Evolutionary conservation across 2,329 filamentous ascomycete species (phyloP), one percentile per base, ranked within the genome.

Genomic region (Penicillium verrucosum): DNA sequence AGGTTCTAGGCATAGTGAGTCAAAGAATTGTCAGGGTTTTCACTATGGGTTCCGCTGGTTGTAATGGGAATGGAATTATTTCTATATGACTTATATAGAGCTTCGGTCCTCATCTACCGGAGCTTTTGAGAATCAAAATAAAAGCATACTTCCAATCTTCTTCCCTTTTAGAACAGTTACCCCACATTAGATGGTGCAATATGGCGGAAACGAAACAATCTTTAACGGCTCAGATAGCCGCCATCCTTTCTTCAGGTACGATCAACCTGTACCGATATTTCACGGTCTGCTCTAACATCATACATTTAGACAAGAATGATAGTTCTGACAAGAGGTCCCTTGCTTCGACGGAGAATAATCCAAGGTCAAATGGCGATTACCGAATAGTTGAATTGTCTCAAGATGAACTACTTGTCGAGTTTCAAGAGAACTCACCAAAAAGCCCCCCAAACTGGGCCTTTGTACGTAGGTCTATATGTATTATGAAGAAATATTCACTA

Each of bases 371-470:
- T 34, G 48, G 51, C 16, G 47, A 64, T 38, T 70, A 66, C 36
- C 63, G 44, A 23, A 51, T 70, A 37, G 46, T 63, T 50, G 51
- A 64, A 49, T 6, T 66, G 9, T 61, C 62, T 18, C 51, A 54
- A n/a, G 32, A 65, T 54, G 53, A 67, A 56, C 60, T 61, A 11
- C 52, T 70, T 21, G 67, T 70, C 44, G 65, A 65, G n/a, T 71
- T 70, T 40, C 54, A 59, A 16, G 60, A 66, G 16, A 57, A 59
- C 21, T 70, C 69, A 10, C 36, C 59, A 5, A 55, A 45, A 32
- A 64, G 67, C 36, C 69, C 69, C 7, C 63, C 59, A 36, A 69
- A 70, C 21, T 71, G 69, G 69, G 44, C 60, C 10, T 51, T 68
- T 60, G 67, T 70, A 65, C 56, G 66, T 55, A 47, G 27, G 30